Conservation (phyloP, 371 early-diverging fungal species). For the Fennellomyces sp. region DNA sequence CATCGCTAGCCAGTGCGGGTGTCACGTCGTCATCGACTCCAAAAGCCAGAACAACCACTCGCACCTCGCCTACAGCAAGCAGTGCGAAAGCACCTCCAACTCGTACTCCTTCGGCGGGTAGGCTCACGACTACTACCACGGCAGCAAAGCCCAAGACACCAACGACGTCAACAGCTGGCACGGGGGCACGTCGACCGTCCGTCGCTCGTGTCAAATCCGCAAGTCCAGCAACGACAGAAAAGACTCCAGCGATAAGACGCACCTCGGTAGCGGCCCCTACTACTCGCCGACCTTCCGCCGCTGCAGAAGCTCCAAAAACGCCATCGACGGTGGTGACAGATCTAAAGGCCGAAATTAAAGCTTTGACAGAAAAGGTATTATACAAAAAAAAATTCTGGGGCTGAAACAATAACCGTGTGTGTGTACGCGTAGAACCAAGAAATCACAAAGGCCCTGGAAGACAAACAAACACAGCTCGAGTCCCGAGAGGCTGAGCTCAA, state of each 20-base stretch:
- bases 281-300: neutral
- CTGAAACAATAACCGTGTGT: conserved; percentile 1
- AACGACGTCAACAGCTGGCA: neutral
- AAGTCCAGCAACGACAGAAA: neutral
- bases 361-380: conserved; percentile 3
- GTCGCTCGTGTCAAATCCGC: neutral
- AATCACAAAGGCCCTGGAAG: neutral
- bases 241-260: neutral
- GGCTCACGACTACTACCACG: neutral
- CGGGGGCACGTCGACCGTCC: neutral
- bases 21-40: neutral
- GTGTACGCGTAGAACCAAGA: conserved; percentile 1
- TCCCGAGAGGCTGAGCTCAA: conserved; percentile 2
- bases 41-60: neutral
- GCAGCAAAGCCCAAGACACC: neutral
- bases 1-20: conserved; percentile 4
- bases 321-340: neutral
- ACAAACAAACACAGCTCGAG: neutral
- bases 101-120: neutral
- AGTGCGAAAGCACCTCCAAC: neutral
- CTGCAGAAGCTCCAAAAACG: neutral
- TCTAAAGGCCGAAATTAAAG: conserved; percentile 6
- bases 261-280: neutral
- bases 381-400: neutral
- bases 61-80: neutral